These are phyloP conservation scores for Parastagonospora avenae DNA, from an alignment of 2,329 filamentous ascomycete genomes.

Conservation along the genomic window DNA sequence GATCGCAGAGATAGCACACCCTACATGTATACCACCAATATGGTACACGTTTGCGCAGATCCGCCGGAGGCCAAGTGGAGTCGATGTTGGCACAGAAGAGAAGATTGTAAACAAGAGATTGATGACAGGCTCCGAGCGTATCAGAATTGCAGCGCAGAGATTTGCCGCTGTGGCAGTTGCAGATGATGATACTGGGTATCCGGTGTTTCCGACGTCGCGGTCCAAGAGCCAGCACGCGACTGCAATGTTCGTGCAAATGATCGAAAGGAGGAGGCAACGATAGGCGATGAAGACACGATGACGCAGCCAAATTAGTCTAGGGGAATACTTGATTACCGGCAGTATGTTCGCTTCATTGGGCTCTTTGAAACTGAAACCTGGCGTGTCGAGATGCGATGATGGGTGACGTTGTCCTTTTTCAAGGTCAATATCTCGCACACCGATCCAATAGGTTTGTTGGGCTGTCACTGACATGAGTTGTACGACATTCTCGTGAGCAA, in stretches of 20 bases:
- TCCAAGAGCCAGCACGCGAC: constrained; percentile 34
- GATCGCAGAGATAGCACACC: constrained; percentile 40
- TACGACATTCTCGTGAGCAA: no score
- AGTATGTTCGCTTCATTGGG: constrained; percentile 16
- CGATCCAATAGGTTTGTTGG: no score
- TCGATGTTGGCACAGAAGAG: constrained; percentile 39
- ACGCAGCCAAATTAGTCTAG: constrained; percentile 37
- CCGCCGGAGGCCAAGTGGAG: constrained; percentile 38
- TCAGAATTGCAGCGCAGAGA: constrained; percentile 37
- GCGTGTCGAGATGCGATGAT: no score
- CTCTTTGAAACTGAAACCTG: not conserved
- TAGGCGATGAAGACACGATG: constrained; percentile 40
- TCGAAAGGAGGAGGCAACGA: constrained; percentile 35
- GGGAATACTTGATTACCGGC: constrained; percentile 29
- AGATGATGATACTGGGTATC: constrained; percentile 31
- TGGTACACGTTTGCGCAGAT: constrained; percentile 43
- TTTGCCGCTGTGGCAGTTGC: constrained; percentile 48
- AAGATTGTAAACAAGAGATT: constrained; percentile 43
- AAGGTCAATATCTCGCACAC: no score
- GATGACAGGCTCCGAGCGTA: constrained; percentile 45
- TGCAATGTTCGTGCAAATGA: constrained; percentile 32
- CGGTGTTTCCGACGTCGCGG: constrained; percentile 18
- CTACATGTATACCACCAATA: constrained; percentile 46
- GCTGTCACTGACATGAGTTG: no score
- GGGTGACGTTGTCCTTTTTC: no score